A percentile compares a stretch with the other conserved stretches of the same genome.
These are phyloP conservation scores for Cryptococcus maquisensis DNA, from an alignment of 1,284 basidiomycete species.

Conservation along the genomic window DNA sequence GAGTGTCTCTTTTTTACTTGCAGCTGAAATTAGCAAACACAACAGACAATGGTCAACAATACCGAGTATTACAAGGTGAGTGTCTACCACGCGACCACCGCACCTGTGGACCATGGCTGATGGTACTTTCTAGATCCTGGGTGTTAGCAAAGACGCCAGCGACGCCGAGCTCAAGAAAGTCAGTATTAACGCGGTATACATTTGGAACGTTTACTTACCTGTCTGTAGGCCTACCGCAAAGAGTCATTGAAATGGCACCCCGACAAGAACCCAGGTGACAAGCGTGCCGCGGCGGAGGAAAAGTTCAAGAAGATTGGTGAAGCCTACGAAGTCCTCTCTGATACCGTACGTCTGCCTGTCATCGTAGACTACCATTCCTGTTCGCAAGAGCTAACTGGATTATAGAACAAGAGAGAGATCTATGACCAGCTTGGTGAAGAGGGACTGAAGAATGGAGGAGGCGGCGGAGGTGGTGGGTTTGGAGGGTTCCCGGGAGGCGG, in stretches of 20 bases:
- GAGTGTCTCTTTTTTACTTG: no score
- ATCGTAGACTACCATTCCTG: neutral
- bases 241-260: conserved; percentile 55
- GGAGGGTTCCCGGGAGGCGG: conserved; percentile 53
- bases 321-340: conserved; percentile 93
- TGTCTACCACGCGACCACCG: neutral
- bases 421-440: conserved; percentile 98
- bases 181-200: neutral
- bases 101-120: neutral
- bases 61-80: conserved; percentile 45
- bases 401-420: conserved; percentile 76
- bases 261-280: conserved; percentile 38
- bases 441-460: conserved; percentile 67
- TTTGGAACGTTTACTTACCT: neutral
- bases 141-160: conserved; percentile 64
- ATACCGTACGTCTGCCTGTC: conserved; percentile 52
- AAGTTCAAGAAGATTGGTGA: conserved; percentile 98
- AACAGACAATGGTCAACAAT: conserved; percentile 42
- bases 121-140: conserved; percentile 51
- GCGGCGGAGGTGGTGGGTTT: conserved; percentile 47
- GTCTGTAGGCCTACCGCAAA: conserved; percentile 32
- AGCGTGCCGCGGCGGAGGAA: conserved; percentile 67
- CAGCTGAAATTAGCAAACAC: neutral
- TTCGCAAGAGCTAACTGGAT: conserved; percentile 6
- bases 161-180: conserved; percentile 79